Evolutionary conservation across 257 asterid genomes (phyloP).

Genomic region (Sherardia arvensis): DNA sequence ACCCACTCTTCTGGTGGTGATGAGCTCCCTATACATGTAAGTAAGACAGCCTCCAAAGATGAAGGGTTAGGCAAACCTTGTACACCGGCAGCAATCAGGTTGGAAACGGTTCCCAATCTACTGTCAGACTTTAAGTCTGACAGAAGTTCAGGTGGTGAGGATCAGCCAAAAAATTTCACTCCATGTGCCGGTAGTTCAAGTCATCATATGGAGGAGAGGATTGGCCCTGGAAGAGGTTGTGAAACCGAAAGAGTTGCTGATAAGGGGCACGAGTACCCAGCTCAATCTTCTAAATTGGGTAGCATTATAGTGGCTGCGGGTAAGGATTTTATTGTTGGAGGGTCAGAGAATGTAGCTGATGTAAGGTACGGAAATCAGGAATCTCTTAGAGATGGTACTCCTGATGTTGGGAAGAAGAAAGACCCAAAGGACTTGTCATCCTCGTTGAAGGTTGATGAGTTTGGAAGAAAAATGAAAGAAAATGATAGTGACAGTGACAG

Average conservation of each 20-base stretch:
- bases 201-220: constrained; percentile 22
- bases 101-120: constrained; percentile 31
- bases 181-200: constrained; percentile 19
- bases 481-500: constrained; percentile 71
- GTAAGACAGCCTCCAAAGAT: constrained; percentile 17
- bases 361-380: constrained; percentile 19
- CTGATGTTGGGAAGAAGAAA: constrained; percentile 22
- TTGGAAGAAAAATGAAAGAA: constrained; percentile 85
- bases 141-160: constrained; percentile 34
- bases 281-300: constrained; percentile 22
- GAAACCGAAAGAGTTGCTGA: constrained; percentile 9
- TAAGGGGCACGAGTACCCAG: constrained; percentile 11
- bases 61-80: constrained; percentile 20
- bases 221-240: constrained; percentile 17
- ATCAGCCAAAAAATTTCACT: constrained; percentile 12
- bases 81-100: constrained; percentile 23
- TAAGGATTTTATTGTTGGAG: constrained; percentile 15
- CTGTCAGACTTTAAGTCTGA: constrained; percentile 55
- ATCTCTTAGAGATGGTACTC: constrained; percentile 20
- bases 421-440: constrained; percentile 23
- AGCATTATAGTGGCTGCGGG: constrained; percentile 23
- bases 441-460: constrained; percentile 56
- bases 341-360: constrained; percentile 23
- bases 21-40: constrained; percentile 16
- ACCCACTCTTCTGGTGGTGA: constrained; percentile 15